Evolutionary conservation across 1,284 basidiomycete genomes (phyloP).

Genomic region (Kwoniella shivajii): DNA sequence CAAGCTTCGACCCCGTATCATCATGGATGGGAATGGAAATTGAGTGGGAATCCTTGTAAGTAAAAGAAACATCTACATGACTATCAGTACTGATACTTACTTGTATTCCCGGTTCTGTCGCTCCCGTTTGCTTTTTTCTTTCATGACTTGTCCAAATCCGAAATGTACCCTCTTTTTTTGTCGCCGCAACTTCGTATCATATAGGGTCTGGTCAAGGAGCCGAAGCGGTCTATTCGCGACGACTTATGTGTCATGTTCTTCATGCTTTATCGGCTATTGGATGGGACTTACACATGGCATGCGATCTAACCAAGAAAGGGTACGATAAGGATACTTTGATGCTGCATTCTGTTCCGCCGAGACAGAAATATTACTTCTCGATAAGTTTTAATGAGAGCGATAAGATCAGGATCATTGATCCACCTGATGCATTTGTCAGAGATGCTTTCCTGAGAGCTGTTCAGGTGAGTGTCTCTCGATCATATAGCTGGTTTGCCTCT

Average conservation of each 20-base stretch:
- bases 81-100: not conserved
- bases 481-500: not conserved
- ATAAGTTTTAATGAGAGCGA: constrained; percentile 46
- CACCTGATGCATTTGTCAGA: constrained; percentile 30
- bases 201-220: constrained; percentile 39
- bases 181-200: too few species aligned
- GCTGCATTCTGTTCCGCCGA: constrained; percentile 36
- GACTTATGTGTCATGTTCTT: constrained; percentile 42
- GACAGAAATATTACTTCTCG: constrained; percentile 38
- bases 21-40: constrained; percentile 41
- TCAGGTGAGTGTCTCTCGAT: constrained; percentile 26
- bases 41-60: constrained; percentile 42
- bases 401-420: constrained; percentile 49
- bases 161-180: too few species aligned
- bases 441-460: constrained; percentile 36
- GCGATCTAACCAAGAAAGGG: constrained; percentile 41
- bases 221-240: constrained; percentile 39
- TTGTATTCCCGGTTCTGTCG: not conserved
- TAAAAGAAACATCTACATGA: not conserved
- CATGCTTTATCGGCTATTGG: constrained; percentile 35
- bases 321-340: constrained; percentile 47
- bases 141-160: too few species aligned
- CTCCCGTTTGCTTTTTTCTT: too few species aligned
- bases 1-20: constrained; percentile 21
- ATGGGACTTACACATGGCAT: constrained; percentile 38